Base-by-base conservation (phyloP, 345 rosid genomes). In the Rubroshorea leprosula region DNA sequence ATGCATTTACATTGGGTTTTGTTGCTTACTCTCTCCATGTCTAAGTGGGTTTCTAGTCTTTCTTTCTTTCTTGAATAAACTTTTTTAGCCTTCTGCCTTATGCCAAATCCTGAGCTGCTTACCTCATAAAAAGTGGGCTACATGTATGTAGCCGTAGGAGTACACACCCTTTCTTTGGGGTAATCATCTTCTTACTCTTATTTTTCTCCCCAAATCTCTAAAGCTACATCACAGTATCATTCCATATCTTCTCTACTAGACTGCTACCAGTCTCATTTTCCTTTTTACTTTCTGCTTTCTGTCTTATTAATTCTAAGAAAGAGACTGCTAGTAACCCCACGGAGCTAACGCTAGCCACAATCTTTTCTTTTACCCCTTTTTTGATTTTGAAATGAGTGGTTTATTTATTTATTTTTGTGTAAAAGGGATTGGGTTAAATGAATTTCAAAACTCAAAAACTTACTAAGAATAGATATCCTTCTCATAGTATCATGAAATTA, bases 121-220 rank as follows among this genome's bases (percentile, higher is more conserved):
- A 73, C 71, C 66, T 77, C 74, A 70, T 54, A 23, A 50, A 50
- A 44, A 31, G 60, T 53, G 39, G 54, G 51, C 41, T 38, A 53
- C 57, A 25, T 58, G 44, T 21, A 48, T 23, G 60, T 29, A 45
- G 69, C 57, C 53, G 57, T 70, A 51, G 54, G 10, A 67, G 48
- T 66, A 3, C 31, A 60, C 60, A 13, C 80, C 80, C 70, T 80
- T 81, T 86, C 90, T 78, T 83, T 61, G 68, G 84, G 85, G 90
- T 74, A 81, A 86, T 86, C 80, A 86, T 83, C 71, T 13, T 67
- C 29, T 74, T 58, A 62, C 65, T 57, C 54, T 68, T 61, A 74
- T 66, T 80, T n/a, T 61, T 61, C 57, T 83, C 63, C 74, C 44
- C 64, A 78, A 78, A 72, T 80, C 91, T 29, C 35, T 19, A 50